Conservation (phyloP, 2,329 filamentous ascomycete species). For the Pezicula carpinea region DNA sequence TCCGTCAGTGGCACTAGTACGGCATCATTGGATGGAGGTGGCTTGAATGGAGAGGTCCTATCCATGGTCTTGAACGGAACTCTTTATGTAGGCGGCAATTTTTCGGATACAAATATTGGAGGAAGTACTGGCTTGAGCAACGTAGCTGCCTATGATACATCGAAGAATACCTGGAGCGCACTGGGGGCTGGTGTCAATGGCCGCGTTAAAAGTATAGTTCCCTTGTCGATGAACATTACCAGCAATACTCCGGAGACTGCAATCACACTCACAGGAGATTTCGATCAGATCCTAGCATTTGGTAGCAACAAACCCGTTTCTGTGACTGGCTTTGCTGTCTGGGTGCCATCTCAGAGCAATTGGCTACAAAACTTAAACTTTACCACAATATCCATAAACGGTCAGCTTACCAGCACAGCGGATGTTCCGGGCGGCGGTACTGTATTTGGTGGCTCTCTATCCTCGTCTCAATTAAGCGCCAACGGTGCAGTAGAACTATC, state of each 20-base stretch:
- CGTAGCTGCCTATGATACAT: constrained; percentile 70
- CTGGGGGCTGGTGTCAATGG: constrained; percentile 86
- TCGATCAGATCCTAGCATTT: constrained; percentile 68
- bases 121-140: constrained; percentile 63
- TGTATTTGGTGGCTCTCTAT: constrained; percentile 79
- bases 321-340: constrained; percentile 78
- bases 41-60: constrained; percentile 75
- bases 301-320: constrained; percentile 54
- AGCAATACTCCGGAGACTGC: constrained; percentile 63
- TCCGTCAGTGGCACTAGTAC: constrained; percentile 62
- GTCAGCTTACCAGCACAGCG: constrained; percentile 68
- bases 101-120: constrained; percentile 66
- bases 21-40: constrained; percentile 59
- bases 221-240: constrained; percentile 75
- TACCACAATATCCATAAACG: constrained; percentile 61
- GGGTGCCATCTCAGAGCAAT: constrained; percentile 79
- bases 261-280: constrained; percentile 76
- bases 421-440: constrained; percentile 54
- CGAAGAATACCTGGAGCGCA: constrained; percentile 66
- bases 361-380: constrained; percentile 80
- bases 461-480: constrained; percentile 67
- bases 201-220: constrained; percentile 67
- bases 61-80: constrained; percentile 63
- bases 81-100: constrained; percentile 81
- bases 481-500: constrained; percentile 66